A percentile compares a stretch with the other conserved stretches of the same genome.
phyloP scores from a whole-genome alignment of 2,329 filamentous ascomycete genomes.

The Lasiodiplodia sp. region DNA sequence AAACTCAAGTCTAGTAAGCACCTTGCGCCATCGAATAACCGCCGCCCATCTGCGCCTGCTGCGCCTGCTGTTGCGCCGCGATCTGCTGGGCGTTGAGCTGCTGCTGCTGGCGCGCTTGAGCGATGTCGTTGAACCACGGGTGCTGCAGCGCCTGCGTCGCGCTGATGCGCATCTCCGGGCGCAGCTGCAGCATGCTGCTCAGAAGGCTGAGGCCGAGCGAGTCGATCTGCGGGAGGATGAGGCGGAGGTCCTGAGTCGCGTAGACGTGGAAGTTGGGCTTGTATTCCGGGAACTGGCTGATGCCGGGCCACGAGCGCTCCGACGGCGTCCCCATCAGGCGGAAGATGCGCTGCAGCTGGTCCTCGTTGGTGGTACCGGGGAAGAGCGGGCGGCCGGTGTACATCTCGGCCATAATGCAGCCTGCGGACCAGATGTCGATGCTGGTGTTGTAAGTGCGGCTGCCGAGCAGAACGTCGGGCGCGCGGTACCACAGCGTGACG shows the following conservation, averaged over 20 bases:
- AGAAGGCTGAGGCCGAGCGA: conserved; percentile 85
- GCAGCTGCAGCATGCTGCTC: conserved; percentile 87
- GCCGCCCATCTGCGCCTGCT: conserved; percentile 47
- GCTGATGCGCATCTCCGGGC: conserved; percentile 89
- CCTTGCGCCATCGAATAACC: conserved; percentile 47
- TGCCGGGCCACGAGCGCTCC: conserved; percentile 93
- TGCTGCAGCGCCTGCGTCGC: conserved; percentile 87
- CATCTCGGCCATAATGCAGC: conserved; percentile 99
- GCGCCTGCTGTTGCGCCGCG: conserved; percentile 45
- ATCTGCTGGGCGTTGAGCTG: conserved; percentile 42
- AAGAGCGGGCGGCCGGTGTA: conserved; percentile 95
- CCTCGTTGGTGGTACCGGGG: conserved; percentile 97
- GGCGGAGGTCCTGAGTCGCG: conserved; percentile 85
- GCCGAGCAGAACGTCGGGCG: conserved; percentile 92
- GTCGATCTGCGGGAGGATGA: conserved; percentile 91
- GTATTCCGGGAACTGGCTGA: conserved; percentile 96
- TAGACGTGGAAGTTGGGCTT: conserved; percentile 95
- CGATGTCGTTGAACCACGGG: conserved; percentile 85
- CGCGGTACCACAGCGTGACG: conserved; percentile 96
- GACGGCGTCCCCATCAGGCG: conserved; percentile 97
- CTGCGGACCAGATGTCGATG: conserved; percentile 99
- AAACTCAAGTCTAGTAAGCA: conserved; percentile 41
- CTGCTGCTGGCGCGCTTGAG: conserved; percentile 39
- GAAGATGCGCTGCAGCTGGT: conserved; percentile 97
- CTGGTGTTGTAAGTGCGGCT: conserved; percentile 98